phyloP scores from a whole-genome alignment of 371 early-diverging fungal genomes.

The Mucor ambiguus region DNA sequence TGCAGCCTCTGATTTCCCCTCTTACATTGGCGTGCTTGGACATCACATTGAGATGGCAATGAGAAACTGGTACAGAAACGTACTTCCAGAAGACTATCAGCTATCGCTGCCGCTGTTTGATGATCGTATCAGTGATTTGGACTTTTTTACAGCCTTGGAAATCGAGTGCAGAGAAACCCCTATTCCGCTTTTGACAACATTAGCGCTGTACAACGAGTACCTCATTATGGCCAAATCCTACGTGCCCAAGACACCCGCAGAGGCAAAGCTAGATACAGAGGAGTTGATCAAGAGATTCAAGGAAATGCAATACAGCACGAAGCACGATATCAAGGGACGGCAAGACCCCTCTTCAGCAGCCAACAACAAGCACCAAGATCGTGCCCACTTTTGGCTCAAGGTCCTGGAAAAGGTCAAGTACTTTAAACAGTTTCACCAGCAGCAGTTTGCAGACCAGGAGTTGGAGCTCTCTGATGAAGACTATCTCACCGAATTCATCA shows the following conservation, averaged over 20 bases:
- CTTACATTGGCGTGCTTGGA: conserved; percentile 30
- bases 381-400: conserved; percentile 3
- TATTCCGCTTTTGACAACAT: conserved; percentile 22
- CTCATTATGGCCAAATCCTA: conserved; percentile 23
- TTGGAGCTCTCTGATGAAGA: conserved; percentile 25
- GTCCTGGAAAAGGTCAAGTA: conserved; percentile 8
- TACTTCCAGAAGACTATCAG: conserved; percentile 24
- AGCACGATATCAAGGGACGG: background rate
- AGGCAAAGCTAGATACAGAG: background rate
- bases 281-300: conserved; percentile 1
- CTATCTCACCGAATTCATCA: conserved; percentile 8
- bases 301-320: background rate
- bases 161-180: conserved; percentile 17
- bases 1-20: conserved; percentile 11
- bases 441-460: background rate
- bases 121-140: conserved; percentile 17
- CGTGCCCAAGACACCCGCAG: conserved; percentile 10
- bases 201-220: conserved; percentile 32
- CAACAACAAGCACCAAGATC: background rate
- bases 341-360: background rate
- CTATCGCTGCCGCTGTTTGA: conserved; percentile 40
- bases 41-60: conserved; percentile 43
- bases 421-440: background rate
- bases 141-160: conserved; percentile 21
- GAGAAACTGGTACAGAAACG: conserved; percentile 37